Percentiles rank a stretch among this genome's conserved stretches.
phyloP scores from a whole-genome alignment of 345 rosid genomes.

The Noccaea caerulescens region DNA sequence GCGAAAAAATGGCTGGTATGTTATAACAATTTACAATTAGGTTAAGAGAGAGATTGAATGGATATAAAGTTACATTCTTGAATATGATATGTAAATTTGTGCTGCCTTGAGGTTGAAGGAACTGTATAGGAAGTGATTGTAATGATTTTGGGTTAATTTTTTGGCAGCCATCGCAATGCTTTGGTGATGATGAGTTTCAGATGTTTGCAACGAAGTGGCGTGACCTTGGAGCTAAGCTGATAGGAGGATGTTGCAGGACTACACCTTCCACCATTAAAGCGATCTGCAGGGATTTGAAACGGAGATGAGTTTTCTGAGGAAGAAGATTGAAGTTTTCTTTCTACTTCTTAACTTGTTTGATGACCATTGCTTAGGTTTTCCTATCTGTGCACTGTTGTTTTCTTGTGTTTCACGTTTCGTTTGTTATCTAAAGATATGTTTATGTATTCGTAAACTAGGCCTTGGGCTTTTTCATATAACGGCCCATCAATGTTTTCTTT shows the following conservation, averaged over 20 bases:
- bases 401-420: constrained; percentile 31
- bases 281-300: constrained; percentile 62
- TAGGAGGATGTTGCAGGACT: constrained; percentile 90
- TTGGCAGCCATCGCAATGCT: constrained; percentile 80
- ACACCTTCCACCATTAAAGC: constrained; percentile 75
- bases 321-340: constrained; percentile 20
- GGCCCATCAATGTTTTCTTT: not conserved
- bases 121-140: not conserved
- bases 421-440: constrained; percentile 10
- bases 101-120: not conserved
- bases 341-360: constrained; percentile 14
- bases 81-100: not conserved
- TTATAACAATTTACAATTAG: not conserved
- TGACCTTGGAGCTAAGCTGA: constrained; percentile 75
- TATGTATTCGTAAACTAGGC: constrained; percentile 30
- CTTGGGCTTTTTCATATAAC: constrained; percentile 3
- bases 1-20: constrained; percentile 92
- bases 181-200: constrained; percentile 70
- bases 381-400: constrained; percentile 8
- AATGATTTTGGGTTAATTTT: not conserved
- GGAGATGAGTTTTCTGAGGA: constrained; percentile 36
- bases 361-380: constrained; percentile 13
- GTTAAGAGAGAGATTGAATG: not conserved
- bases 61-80: not conserved
- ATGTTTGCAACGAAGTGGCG: constrained; percentile 70